phyloP scores from a whole-genome alignment of 2,329 filamentous ascomycete species.

The Beauveria bassiana region DNA sequence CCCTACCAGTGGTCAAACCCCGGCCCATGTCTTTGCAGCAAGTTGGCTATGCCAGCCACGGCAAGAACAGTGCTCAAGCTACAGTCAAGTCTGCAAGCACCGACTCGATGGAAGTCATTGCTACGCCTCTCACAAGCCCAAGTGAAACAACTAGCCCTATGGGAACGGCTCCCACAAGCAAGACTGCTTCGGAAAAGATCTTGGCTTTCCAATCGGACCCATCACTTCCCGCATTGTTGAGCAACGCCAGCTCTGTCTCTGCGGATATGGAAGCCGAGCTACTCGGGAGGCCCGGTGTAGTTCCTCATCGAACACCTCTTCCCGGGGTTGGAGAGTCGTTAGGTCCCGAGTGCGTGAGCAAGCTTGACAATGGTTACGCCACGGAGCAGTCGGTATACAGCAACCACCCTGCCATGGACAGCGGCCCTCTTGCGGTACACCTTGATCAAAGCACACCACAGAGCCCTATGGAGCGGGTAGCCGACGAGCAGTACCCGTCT shows the following conservation, averaged over 20 bases:
- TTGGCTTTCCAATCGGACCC: conserved; percentile 54
- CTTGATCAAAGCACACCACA: conserved; percentile 16
- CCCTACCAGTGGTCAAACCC: neutral
- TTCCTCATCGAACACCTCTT: conserved; percentile 33
- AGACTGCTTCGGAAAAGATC: conserved; percentile 39
- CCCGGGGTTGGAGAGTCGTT: conserved; percentile 47
- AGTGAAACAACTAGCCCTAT: conserved; percentile 45
- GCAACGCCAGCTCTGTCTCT: conserved; percentile 56
- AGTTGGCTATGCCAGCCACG: neutral
- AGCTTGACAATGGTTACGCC: conserved; percentile 39
- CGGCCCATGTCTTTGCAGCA: conserved; percentile 6
- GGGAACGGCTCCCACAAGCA: conserved; percentile 31
- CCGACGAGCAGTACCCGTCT: conserved; percentile 8
- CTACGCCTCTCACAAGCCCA: conserved; percentile 47
- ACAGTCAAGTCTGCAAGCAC: conserved; percentile 45
- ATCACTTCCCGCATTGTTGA: conserved; percentile 55
- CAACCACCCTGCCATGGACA: conserved; percentile 25
- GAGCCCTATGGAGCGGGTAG: conserved; percentile 9
- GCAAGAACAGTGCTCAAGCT: conserved; percentile 6
- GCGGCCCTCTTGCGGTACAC: conserved; percentile 24
- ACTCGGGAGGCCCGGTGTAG: conserved; percentile 39
- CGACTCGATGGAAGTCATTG: conserved; percentile 39
- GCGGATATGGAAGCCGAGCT: conserved; percentile 56
- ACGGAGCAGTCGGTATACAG: conserved; percentile 35
- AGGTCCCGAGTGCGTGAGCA: conserved; percentile 43